Evolutionary conservation across 164 flowering plant genomes (phyloP).

Genomic region (Nelumbo lutea): DNA sequence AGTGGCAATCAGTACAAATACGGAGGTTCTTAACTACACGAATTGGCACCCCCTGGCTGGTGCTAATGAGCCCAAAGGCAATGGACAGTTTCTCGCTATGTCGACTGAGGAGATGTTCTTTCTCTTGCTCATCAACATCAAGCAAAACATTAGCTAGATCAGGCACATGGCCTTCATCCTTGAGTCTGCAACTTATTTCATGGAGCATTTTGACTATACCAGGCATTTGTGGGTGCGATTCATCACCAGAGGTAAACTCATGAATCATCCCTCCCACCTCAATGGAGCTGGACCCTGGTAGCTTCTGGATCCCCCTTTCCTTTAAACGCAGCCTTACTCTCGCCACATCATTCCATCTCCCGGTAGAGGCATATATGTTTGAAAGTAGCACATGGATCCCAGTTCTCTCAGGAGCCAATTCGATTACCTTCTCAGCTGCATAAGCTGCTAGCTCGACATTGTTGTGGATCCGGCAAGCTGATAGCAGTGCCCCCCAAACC

Average conservation of each 20-base stretch:
- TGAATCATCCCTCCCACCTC: constrained; percentile 38
- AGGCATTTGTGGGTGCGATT: constrained; percentile 33
- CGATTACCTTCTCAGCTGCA: constrained; percentile 31
- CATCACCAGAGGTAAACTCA: constrained; percentile 59
- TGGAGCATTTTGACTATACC: constrained; percentile 32
- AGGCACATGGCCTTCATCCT: constrained; percentile 31
- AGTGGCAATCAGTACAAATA: too few relatives aligned
- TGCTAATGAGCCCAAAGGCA: constrained; percentile 44
- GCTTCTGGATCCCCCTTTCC: constrained; percentile 43
- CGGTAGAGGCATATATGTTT: constrained; percentile 53
- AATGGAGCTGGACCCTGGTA: constrained; percentile 54
- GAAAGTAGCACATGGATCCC: constrained; percentile 51
- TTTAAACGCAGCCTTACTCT: constrained; percentile 44
- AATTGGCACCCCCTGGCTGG: too few relatives aligned
- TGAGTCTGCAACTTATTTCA: constrained; percentile 23
- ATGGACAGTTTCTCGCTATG: constrained; percentile 64
- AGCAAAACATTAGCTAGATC: constrained; percentile 42
- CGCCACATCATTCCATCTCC: constrained; percentile 53
- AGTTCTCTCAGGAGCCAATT: constrained; percentile 27
- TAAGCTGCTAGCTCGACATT: constrained; percentile 34
- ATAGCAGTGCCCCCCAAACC: constrained; percentile 45
- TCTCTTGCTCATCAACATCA: constrained; percentile 45
- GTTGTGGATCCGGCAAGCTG: constrained; percentile 41
- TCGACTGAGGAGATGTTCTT: constrained; percentile 38
- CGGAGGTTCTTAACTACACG: too few relatives aligned